These are phyloP conservation scores for Dalechampia spathulata DNA, from an alignment of 441 rosid species.

Conservation along the genomic window DNA sequence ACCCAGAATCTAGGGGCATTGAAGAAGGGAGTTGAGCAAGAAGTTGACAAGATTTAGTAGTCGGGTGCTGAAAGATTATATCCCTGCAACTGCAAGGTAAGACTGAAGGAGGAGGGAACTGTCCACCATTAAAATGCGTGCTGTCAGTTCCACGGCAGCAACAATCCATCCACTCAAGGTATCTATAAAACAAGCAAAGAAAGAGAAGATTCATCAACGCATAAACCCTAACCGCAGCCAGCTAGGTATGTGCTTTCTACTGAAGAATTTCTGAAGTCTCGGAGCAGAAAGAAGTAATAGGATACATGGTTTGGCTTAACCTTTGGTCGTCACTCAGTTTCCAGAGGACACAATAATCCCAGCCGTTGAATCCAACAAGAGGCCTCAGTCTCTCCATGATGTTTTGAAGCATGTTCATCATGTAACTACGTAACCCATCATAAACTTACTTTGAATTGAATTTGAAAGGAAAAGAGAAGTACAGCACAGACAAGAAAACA, in stretches of 20 bases:
- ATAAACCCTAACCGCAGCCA: no score
- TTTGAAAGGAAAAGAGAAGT: not conserved
- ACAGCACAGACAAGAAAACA: slow-evolving; percentile 8
- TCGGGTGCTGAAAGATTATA: slow-evolving; percentile 54
- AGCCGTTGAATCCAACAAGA: slow-evolving; percentile 57
- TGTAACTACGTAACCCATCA: slow-evolving; percentile 11
- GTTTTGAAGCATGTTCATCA: slow-evolving; percentile 38
- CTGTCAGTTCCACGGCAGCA: slow-evolving; percentile 61
- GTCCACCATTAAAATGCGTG: slow-evolving; percentile 20
- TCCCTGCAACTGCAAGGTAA: slow-evolving; percentile 70
- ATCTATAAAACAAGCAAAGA: slow-evolving; percentile 28
- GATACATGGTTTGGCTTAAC: slow-evolving; percentile 15
- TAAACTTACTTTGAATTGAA: no score
- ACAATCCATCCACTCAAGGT: slow-evolving; percentile 70
- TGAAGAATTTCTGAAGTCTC: no score
- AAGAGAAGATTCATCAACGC: no score
- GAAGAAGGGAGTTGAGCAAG: slow-evolving; percentile 65
- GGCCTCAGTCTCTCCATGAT: slow-evolving; percentile 63
- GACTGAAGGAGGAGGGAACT: slow-evolving; percentile 31
- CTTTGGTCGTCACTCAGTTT: slow-evolving; percentile 75
- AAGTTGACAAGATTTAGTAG: slow-evolving; percentile 59
- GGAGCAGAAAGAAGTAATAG: not conserved
- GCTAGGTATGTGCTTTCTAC: not conserved
- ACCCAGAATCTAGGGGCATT: slow-evolving; percentile 61
- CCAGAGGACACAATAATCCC: slow-evolving; percentile 90